Evolutionary conservation across 352 stramenopile species (phyloP).

Genomic region (Pythium rishiriense): DNA sequence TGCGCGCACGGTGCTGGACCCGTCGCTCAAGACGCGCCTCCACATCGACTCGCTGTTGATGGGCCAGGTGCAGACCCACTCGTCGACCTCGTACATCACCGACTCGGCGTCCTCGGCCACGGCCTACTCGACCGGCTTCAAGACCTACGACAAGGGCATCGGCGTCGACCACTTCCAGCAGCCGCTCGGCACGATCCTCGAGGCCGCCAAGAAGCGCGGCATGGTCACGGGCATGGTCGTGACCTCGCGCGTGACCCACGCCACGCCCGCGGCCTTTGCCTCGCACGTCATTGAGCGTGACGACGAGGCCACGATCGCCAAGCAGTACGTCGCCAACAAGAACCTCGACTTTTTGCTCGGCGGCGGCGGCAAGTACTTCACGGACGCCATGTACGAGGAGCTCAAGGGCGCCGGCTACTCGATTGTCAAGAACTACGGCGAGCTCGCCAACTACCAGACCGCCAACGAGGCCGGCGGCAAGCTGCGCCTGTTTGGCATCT

Average conservation of each 20-base stretch:
- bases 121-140: constrained; percentile 61
- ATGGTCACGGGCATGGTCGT: constrained; percentile 76
- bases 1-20: constrained; percentile 56
- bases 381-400: constrained; percentile 43
- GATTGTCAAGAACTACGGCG: constrained; percentile 52
- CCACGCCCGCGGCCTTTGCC: constrained; percentile 56
- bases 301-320: constrained; percentile 48
- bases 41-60: constrained; percentile 61
- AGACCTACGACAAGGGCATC: constrained; percentile 65
- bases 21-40: constrained; percentile 48
- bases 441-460: constrained; percentile 52
- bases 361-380: constrained; percentile 54
- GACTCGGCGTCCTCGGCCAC: constrained; percentile 58
- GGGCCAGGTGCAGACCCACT: constrained; percentile 62
- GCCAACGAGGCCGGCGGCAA: constrained; percentile 46
- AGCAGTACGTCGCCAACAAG: constrained; percentile 66
- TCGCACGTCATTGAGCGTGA: constrained; percentile 55
- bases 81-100: constrained; percentile 67
- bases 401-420: constrained; percentile 48
- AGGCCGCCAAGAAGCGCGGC: constrained; percentile 56
- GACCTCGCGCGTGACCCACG: constrained; percentile 63
- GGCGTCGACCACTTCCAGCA: constrained; percentile 57
- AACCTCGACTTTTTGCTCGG: constrained; percentile 68
- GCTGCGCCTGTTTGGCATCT: constrained; percentile 59
- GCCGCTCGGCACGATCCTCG: constrained; percentile 59